Percentiles rank a stretch among this genome's conserved stretches.
These are phyloP conservation scores for Calonectria pauciramosa DNA, from an alignment of 2,329 filamentous ascomycete genomes.

Conservation along the genomic window DNA sequence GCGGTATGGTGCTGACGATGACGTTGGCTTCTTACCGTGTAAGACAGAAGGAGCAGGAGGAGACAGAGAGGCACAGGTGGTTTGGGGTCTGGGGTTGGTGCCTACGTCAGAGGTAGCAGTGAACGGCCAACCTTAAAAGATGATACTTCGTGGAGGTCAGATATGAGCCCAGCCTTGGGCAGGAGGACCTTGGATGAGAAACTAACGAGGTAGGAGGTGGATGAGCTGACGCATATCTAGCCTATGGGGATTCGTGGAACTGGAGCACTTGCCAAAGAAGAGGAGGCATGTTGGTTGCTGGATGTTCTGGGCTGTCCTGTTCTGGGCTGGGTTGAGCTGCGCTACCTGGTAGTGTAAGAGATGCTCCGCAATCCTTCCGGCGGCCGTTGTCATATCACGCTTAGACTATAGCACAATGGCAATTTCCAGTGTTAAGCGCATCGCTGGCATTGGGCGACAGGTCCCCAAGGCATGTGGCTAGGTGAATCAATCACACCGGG, in stretches of 20 bases:
- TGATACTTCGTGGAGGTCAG: background rate
- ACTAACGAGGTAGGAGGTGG: background rate
- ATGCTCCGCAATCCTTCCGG: background rate
- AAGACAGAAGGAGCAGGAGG: background rate
- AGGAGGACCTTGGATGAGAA: background rate
- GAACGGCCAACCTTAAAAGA: background rate
- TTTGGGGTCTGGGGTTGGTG: background rate
- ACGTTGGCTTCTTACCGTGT: background rate
- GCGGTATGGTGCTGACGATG: slow-evolving; percentile 1
- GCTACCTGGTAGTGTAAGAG: background rate
- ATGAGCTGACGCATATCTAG: background rate
- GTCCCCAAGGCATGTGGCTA: background rate
- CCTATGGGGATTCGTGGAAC: background rate
- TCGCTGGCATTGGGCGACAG: background rate
- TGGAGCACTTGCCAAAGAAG: background rate
- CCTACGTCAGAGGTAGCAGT: slow-evolving; percentile 1
- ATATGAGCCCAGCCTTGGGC: background rate
- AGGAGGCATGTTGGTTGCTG: background rate
- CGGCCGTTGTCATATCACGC: background rate
- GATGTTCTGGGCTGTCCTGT: background rate
- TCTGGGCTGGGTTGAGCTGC: background rate
- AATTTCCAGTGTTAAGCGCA: background rate
- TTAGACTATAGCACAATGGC: background rate
- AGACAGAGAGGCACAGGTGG: background rate
- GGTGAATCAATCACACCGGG: slow-evolving; percentile 2